Evolutionary conservation across 2,329 filamentous ascomycete genomes (phyloP).

Genomic region (Aureobasidium namibiae): DNA sequence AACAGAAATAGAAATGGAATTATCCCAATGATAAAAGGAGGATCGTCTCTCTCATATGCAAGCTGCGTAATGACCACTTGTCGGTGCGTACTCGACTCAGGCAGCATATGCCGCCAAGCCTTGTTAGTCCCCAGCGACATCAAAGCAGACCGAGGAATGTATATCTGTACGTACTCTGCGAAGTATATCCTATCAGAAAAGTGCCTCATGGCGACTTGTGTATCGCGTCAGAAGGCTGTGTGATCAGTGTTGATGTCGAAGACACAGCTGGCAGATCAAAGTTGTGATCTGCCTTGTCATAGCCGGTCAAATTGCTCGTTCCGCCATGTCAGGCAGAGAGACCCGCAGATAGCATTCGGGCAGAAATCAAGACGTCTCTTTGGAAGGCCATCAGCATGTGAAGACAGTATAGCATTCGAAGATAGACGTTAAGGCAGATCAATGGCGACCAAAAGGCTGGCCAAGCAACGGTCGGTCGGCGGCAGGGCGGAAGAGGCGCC

Average conservation of each 20-base stretch:
- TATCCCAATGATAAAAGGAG: background rate
- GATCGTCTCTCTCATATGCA: slow-evolving; percentile 10
- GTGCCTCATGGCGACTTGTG: too few relatives aligned
- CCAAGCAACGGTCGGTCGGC: background rate
- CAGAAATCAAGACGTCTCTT: background rate
- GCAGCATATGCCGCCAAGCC: background rate
- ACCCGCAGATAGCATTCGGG: background rate
- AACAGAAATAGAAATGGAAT: background rate
- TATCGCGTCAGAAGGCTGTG: background rate
- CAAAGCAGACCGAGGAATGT: background rate
- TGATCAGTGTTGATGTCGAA: background rate
- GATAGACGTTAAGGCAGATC: background rate
- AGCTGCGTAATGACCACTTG: background rate
- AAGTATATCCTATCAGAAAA: background rate
- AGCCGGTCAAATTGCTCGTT: background rate
- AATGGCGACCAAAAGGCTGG: background rate
- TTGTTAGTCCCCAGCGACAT: background rate
- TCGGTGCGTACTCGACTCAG: background rate
- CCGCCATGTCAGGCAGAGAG: background rate
- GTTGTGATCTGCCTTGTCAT: background rate
- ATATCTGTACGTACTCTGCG: background rate
- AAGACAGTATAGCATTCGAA: background rate
- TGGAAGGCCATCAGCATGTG: background rate
- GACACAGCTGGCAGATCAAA: background rate
- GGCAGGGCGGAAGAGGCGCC: background rate